Evolutionary conservation across 768 basidiomycete genomes (phyloP).

Genomic region (Pleurotus citrinopileatus): DNA sequence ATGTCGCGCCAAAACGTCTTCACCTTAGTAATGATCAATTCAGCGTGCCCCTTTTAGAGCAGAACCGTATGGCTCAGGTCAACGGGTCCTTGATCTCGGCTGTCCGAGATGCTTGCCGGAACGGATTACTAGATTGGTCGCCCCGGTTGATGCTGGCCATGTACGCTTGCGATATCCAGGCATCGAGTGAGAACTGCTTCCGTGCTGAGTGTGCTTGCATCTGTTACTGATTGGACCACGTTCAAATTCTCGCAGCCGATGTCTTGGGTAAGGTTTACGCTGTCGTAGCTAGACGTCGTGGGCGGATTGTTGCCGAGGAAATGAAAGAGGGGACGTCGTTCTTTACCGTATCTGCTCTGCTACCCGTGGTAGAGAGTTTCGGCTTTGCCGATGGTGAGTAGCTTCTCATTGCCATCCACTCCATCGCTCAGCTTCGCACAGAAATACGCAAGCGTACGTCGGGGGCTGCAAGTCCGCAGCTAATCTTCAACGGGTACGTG

Average conservation of each 20-base stretch:
- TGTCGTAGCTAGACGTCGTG: constrained; percentile 88
- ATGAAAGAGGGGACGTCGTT: constrained; percentile 98
- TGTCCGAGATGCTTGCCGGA: constrained; percentile 86
- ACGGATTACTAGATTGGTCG: constrained; percentile 94
- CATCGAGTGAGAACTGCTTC: constrained; percentile 73
- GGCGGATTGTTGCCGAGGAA: constrained; percentile 92
- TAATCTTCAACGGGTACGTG: constrained; percentile 90
- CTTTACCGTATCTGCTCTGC: constrained; percentile 85
- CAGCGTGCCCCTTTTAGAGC: constrained; percentile 44
- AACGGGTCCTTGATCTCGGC: constrained; percentile 89
- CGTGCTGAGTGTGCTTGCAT: not conserved
- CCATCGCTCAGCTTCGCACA: constrained; percentile 13
- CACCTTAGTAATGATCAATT: not conserved
- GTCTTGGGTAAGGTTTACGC: constrained; percentile 97
- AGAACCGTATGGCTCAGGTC: constrained; percentile 79
- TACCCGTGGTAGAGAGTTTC: constrained; percentile 97
- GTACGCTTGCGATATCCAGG: constrained; percentile 98
- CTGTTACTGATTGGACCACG: constrained; percentile 13
- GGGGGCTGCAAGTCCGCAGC: constrained; percentile 94
- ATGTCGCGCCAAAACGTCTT: constrained; percentile 18
- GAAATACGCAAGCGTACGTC: constrained; percentile 96
- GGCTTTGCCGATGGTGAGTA: constrained; percentile 91
- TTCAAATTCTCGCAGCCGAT: constrained; percentile 59
- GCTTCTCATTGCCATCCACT: not conserved
- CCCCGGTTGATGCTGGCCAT: constrained; percentile 96